Conservation (phyloP, 306 rosid genomes). For the Cucurbita ficifolia region DNA sequence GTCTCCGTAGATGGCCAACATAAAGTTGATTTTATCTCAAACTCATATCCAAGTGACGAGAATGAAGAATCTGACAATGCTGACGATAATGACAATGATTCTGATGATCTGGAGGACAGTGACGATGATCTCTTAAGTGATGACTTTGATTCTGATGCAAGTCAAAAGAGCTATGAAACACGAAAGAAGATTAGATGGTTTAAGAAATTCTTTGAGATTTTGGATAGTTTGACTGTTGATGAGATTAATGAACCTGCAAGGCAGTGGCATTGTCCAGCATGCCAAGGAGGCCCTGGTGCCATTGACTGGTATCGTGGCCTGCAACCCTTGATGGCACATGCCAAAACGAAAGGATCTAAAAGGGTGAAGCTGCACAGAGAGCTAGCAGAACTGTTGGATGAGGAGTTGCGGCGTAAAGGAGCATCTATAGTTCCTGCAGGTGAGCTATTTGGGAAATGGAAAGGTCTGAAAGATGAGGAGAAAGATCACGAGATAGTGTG, state of each 20-base stretch:
- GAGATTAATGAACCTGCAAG: conserved; percentile 47
- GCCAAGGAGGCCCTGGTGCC: conserved; percentile 81
- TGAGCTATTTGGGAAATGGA: conserved; percentile 70
- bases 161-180: conserved; percentile 55
- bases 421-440: conserved; percentile 53
- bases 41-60: conserved; percentile 4
- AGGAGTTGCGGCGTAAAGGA: conserved; percentile 56
- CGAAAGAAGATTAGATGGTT: conserved; percentile 47
- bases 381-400: conserved; percentile 63
- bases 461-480: conserved; percentile 49
- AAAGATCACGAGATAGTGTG: conserved; percentile 70
- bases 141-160: conserved; percentile 52
- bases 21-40: conserved; percentile 12
- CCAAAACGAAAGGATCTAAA: conserved; percentile 67
- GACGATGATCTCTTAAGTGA: conserved; percentile 60
- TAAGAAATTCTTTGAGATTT: conserved; percentile 34
- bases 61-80: conserved; percentile 6
- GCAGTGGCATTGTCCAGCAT: conserved; percentile 92
- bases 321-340: conserved; percentile 72
- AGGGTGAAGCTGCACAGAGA: conserved; percentile 67
- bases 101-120: conserved; percentile 30
- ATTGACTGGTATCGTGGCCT: conserved; percentile 81
- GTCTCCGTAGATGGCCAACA: conserved; percentile 9
- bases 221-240: conserved; percentile 37
- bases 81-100: conserved; percentile 15